Evolutionary conservation across 2,329 filamentous ascomycete species (phyloP).

Genomic region (Zymoseptoria tritici): DNA sequence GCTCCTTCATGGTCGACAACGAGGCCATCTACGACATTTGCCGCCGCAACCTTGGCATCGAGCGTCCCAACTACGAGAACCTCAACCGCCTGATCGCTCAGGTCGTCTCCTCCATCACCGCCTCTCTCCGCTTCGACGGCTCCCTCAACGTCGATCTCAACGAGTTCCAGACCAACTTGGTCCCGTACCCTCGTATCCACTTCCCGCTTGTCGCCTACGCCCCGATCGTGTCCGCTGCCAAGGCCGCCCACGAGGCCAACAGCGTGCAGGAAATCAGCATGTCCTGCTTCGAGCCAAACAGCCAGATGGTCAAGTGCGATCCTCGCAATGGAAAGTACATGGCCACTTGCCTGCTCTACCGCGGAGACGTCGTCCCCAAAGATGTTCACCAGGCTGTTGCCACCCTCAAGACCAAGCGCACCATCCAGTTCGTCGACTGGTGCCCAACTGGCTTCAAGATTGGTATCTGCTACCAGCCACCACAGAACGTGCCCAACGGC

Average conservation of each 20-base stretch:
- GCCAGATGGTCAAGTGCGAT: conserved; percentile 99
- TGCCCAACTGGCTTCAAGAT: conserved; percentile 99
- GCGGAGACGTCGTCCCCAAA: conserved; percentile 95
- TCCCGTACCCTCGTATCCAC: conserved; percentile 97
- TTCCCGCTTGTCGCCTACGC: conserved; percentile 97
- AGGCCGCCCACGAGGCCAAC: conserved; percentile 96
- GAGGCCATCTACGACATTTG: conserved; percentile 99
- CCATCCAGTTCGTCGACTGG: conserved; percentile 99
- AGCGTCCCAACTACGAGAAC: conserved; percentile 98
- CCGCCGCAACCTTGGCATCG: conserved; percentile 92
- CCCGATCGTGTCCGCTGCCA: conserved; percentile 87
- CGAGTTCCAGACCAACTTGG: conserved; percentile 99
- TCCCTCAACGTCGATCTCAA: conserved; percentile 99
- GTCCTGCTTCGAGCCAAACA: conserved; percentile 99
- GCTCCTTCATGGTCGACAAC: conserved; percentile 99
- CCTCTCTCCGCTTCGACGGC: conserved; percentile 95
- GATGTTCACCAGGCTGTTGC: conserved; percentile 89
- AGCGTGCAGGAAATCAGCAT: conserved; percentile 97
- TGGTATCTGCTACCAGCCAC: conserved; percentile 99
- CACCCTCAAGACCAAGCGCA: conserved; percentile 97
- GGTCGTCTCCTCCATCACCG: conserved; percentile 97
- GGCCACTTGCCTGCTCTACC: conserved; percentile 96
- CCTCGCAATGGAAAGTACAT: conserved; percentile 99
- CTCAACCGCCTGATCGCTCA: conserved; percentile 97
- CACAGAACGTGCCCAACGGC: conserved; percentile 90